Evolutionary conservation across 2,329 filamentous ascomycete genomes (phyloP).

Genomic region (Dothideomycetidae sp.): DNA sequence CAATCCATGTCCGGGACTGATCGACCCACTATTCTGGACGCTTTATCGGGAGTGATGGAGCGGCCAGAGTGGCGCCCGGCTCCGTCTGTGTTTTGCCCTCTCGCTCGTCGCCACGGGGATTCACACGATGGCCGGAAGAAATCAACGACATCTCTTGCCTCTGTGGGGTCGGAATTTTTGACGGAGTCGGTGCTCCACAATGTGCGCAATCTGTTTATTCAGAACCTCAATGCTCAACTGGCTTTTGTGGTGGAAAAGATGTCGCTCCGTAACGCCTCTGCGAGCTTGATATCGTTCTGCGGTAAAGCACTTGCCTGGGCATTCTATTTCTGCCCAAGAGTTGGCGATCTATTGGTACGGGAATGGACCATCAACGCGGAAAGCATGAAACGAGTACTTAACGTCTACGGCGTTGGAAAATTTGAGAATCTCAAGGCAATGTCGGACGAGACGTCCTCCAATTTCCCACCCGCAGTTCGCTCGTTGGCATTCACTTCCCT

Average conservation of each 20-base stretch:
- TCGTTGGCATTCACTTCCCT: slow-evolving; percentile 50
- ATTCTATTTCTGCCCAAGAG: slow-evolving; percentile 80
- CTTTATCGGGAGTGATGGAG: slow-evolving; percentile 68
- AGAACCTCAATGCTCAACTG: slow-evolving; percentile 73
- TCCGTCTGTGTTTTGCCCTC: slow-evolving; percentile 51
- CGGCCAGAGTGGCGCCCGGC: slow-evolving; percentile 73
- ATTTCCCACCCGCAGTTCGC: slow-evolving; percentile 55
- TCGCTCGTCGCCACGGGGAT: slow-evolving; percentile 32
- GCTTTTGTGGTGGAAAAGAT: slow-evolving; percentile 78
- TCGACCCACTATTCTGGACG: slow-evolving; percentile 65
- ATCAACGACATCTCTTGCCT: slow-evolving; percentile 42
- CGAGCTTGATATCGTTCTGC: slow-evolving; percentile 60
- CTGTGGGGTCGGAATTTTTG: slow-evolving; percentile 51
- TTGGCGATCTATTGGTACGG: slow-evolving; percentile 69
- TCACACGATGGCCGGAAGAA: slow-evolving; percentile 28
- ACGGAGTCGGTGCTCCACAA: slow-evolving; percentile 73
- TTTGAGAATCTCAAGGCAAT: slow-evolving; percentile 33
- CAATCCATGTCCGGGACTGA: slow-evolving; percentile 75
- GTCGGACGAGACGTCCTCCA: slow-evolving; percentile 49
- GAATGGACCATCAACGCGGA: slow-evolving; percentile 63
- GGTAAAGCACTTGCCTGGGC: slow-evolving; percentile 85
- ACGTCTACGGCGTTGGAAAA: slow-evolving; percentile 48
- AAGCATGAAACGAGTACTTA: slow-evolving; percentile 55
- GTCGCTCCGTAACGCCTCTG: slow-evolving; percentile 59
- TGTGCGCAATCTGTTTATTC: slow-evolving; percentile 70